phyloP scores from a whole-genome alignment of 1,284 basidiomycete genomes.

The Cutaneotrichosporon spelunceum region DNA sequence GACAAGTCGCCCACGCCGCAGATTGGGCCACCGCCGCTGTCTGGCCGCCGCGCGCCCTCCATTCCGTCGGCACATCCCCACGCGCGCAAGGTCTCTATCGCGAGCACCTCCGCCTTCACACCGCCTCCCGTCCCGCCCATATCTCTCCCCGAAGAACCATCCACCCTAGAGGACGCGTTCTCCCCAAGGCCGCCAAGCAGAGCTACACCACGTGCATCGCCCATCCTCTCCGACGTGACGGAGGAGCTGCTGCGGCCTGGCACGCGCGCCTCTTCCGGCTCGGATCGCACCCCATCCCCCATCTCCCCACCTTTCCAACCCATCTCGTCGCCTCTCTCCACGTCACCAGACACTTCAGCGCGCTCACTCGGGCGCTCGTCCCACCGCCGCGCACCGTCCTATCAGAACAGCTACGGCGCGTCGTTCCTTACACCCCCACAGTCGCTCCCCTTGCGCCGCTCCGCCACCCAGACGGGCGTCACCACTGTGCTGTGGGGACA shows the following conservation, averaged over 20 bases:
- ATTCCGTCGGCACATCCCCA: constrained; percentile 46
- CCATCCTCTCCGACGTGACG: constrained; percentile 16
- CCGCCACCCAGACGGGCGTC: constrained; percentile 28
- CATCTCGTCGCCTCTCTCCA: neutral
- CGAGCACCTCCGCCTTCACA: constrained; percentile 17
- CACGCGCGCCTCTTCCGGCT: neutral
- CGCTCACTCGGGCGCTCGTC: constrained; percentile 1
- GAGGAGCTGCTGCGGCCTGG: constrained; percentile 13
- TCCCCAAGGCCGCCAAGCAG: neutral
- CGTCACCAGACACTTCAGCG: neutral
- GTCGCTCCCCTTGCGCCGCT: constrained; percentile 29
- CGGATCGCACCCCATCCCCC: neutral
- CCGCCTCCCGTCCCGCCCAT: neutral
- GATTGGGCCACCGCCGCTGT: constrained; percentile 36
- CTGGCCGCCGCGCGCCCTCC: constrained; percentile 26
- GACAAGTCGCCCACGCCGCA: constrained; percentile 3
- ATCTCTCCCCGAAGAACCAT: neutral
- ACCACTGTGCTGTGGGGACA: constrained; percentile 51
- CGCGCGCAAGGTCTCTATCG: constrained; percentile 44
- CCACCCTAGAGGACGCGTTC: neutral
- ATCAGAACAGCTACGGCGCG: constrained; percentile 39
- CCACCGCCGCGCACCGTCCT: constrained; percentile 31
- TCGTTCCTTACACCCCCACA: constrained; percentile 29
- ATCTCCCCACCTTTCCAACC: neutral
- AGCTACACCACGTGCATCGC: constrained; percentile 13